These are phyloP conservation scores for Medicago arabica DNA, from an alignment of 306 rosid species.

Conservation along the genomic window DNA sequence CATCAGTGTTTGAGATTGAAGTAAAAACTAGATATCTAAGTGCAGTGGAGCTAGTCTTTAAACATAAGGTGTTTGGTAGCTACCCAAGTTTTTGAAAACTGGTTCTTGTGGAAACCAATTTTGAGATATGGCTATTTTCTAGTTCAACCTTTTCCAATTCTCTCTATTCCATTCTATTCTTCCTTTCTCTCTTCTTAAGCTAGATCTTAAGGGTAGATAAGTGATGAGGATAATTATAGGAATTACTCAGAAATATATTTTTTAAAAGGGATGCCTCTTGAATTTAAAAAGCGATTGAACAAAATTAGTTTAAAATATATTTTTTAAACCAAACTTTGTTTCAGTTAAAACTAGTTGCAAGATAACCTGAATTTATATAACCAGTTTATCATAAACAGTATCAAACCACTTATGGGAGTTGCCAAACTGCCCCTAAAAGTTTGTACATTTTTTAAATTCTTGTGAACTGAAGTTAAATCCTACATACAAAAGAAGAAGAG, in stretches of 20 bases:
- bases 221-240: not conserved
- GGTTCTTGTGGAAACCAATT: not conserved
- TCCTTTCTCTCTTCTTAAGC: not conserved
- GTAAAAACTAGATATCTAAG: not conserved
- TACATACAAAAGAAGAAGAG: slow-evolving; percentile 14
- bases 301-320: not conserved
- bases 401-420: not conserved
- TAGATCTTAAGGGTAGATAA: not conserved
- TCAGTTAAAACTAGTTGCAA: not conserved
- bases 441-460: slow-evolving; percentile 15
- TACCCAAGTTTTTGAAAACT: not conserved
- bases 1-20: slow-evolving; percentile 29
- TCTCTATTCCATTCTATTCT: slow-evolving; percentile 1
- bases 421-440: slow-evolving; percentile 28
- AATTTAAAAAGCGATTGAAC: not conserved
- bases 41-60: not conserved
- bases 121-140: not conserved
- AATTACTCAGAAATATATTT: no score
- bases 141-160: slow-evolving; percentile 8
- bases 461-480: slow-evolving; percentile 16
- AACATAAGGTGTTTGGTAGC: not conserved
- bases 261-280: not conserved
- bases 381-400: not conserved
- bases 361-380: not conserved
- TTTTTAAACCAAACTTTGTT: no score